Conservation (phyloP, 495 filamentous ascomycete species). For the Penicillium paxilli region DNA sequence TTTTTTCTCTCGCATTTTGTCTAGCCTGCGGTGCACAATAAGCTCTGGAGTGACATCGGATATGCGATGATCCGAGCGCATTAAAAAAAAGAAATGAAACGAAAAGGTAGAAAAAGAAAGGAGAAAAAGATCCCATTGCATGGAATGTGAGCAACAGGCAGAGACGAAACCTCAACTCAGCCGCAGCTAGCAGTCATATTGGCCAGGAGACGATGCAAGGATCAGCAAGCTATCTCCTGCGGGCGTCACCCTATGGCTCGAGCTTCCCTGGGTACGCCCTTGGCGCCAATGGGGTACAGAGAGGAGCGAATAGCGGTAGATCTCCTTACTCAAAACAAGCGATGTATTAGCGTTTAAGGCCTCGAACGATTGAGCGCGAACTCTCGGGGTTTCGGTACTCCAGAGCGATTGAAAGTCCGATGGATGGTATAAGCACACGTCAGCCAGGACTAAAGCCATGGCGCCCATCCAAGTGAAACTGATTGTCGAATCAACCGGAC, state of each 20-base stretch:
- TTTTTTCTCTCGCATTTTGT: too few relatives aligned
- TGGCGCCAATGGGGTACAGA: neutral
- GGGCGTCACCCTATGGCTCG: neutral
- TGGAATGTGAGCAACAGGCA: neutral
- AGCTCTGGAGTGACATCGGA: too few relatives aligned
- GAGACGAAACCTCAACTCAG: slow-evolving; percentile 13
- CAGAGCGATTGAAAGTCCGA: neutral
- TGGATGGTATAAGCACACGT: neutral
- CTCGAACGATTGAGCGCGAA: too few relatives aligned
- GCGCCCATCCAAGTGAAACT: neutral
- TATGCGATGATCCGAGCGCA: neutral
- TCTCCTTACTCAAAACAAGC: neutral
- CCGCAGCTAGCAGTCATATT: slow-evolving; percentile 9
- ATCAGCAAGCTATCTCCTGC: slow-evolving; percentile 12
- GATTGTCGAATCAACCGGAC: neutral
- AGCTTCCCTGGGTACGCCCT: neutral
- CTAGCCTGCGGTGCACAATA: neutral
- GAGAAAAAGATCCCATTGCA: slow-evolving; percentile 3
- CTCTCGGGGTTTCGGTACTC: neutral
- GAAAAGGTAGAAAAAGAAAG: neutral
- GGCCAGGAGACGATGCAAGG: slow-evolving; percentile 26
- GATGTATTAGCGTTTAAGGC: too few relatives aligned
- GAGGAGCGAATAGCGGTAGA: neutral
- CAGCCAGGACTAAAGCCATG: neutral
- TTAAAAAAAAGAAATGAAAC: too few relatives aligned